These are phyloP conservation scores for Massarina eburnea DNA, from an alignment of 2,329 filamentous ascomycete species.

Conservation along the genomic window DNA sequence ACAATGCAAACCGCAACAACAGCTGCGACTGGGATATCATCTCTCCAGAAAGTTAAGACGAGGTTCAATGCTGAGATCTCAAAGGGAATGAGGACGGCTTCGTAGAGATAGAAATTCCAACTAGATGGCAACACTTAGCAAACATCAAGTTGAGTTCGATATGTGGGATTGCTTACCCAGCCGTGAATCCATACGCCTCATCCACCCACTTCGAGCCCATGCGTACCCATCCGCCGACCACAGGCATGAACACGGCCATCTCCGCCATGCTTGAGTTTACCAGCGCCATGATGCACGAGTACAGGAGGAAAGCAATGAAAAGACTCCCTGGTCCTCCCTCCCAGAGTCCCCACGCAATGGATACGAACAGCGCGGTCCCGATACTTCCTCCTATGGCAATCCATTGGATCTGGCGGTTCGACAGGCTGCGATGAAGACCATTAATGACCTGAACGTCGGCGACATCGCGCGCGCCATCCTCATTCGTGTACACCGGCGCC, in stretches of 20 bases:
- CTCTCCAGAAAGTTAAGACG: constrained; percentile 20
- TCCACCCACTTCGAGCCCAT: constrained; percentile 64
- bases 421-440: constrained; percentile 9
- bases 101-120: constrained; percentile 28
- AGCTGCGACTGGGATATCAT: constrained; percentile 40
- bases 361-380: constrained; percentile 54
- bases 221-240: constrained; percentile 61
- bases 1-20: constrained; percentile 37
- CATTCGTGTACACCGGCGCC: not conserved
- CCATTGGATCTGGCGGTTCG: constrained; percentile 29
- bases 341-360: constrained; percentile 56
- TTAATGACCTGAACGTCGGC: constrained; percentile 2
- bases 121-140: not conserved
- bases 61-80: constrained; percentile 44
- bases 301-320: constrained; percentile 58
- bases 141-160: not conserved
- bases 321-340: constrained; percentile 52
- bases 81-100: constrained; percentile 48
- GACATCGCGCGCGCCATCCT: not conserved
- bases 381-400: constrained; percentile 32
- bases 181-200: constrained; percentile 61
- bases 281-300: constrained; percentile 55
- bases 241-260: constrained; percentile 62
- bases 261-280: constrained; percentile 65
- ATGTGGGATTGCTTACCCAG: constrained; percentile 23